Percentiles rank a stretch among this genome's conserved stretches.
Evolutionary conservation across 2,329 filamentous ascomycete genomes (phyloP).

Genomic region (Nannizziopsis barbatae): DNA sequence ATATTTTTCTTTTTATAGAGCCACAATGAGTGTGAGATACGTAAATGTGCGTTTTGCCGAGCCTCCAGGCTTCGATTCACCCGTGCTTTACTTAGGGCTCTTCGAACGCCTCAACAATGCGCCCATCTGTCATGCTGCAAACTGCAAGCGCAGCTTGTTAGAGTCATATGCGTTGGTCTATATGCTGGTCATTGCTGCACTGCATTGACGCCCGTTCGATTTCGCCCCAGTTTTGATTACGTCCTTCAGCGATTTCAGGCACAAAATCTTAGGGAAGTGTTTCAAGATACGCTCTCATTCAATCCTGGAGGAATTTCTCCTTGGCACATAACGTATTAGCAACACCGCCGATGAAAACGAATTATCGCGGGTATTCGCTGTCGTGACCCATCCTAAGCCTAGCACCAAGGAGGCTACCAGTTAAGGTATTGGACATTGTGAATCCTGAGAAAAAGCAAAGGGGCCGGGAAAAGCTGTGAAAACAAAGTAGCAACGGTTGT

Average conservation of each 20-base stretch:
- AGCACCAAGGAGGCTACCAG: background rate
- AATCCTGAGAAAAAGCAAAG: slow-evolving; percentile 6
- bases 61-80: too few relatives aligned
- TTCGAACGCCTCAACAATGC: slow-evolving; percentile 9
- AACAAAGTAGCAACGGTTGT: slow-evolving; percentile 1
- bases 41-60: background rate
- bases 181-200: slow-evolving; percentile 7
- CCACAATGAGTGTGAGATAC: background rate
- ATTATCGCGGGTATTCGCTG: background rate
- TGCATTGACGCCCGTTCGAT: slow-evolving; percentile 11
- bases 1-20: slow-evolving; percentile 9
- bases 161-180: slow-evolving; percentile 9
- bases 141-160: background rate
- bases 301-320: slow-evolving; percentile 5
- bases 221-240: slow-evolving; percentile 10
- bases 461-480: background rate
- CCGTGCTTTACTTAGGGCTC: slow-evolving; percentile 3
- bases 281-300: slow-evolving; percentile 9
- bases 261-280: slow-evolving; percentile 3
- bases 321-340: slow-evolving; percentile 8
- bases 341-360: slow-evolving; percentile 9
- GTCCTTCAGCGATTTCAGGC: slow-evolving; percentile 8
- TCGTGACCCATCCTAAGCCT: background rate
- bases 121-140: background rate
- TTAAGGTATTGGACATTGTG: background rate